A percentile compares a stretch with the other conserved stretches of the same genome.
These are phyloP conservation scores for Populus tomentosa DNA, from an alignment of 441 rosid species.

Conservation along the genomic window DNA sequence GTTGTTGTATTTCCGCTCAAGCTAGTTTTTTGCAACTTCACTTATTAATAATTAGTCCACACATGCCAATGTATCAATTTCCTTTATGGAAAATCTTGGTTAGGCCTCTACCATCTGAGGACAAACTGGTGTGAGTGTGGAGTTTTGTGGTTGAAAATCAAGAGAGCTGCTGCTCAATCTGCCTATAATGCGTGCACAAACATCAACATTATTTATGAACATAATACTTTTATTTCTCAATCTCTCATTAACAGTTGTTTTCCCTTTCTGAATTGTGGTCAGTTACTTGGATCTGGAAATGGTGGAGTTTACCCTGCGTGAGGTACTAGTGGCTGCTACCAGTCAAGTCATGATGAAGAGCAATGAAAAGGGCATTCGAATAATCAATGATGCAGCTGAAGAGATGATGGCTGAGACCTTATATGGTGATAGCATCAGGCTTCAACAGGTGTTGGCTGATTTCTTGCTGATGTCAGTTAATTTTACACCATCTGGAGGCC, in stretches of 20 bases:
- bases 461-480: slow-evolving; percentile 55
- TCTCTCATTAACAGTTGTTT: slow-evolving; percentile 3
- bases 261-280: slow-evolving; percentile 3
- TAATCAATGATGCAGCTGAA: slow-evolving; percentile 54
- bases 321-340: slow-evolving; percentile 55
- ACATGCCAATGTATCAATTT: neutral
- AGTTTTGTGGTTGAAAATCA: neutral
- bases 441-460: slow-evolving; percentile 82
- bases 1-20: neutral
- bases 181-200: neutral
- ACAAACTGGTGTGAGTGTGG: neutral
- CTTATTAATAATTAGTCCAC: neutral
- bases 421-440: slow-evolving; percentile 75
- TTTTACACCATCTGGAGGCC: slow-evolving; percentile 57
- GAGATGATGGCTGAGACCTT: slow-evolving; percentile 55
- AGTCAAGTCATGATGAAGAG: slow-evolving; percentile 76
- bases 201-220: neutral
- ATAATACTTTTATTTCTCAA: neutral
- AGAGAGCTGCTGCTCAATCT: neutral
- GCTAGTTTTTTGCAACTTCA: neutral
- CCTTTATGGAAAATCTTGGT: neutral
- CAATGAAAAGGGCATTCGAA: slow-evolving; percentile 49
- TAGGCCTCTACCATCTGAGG: neutral
- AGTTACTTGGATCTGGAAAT: slow-evolving; percentile 82
- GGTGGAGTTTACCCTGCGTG: slow-evolving; percentile 64